Evolutionary conservation across 805 yeast genomes (phyloP), one percentile per base, ranked within the genome.

Genomic region (Candida pseudoglaebosa): DNA sequence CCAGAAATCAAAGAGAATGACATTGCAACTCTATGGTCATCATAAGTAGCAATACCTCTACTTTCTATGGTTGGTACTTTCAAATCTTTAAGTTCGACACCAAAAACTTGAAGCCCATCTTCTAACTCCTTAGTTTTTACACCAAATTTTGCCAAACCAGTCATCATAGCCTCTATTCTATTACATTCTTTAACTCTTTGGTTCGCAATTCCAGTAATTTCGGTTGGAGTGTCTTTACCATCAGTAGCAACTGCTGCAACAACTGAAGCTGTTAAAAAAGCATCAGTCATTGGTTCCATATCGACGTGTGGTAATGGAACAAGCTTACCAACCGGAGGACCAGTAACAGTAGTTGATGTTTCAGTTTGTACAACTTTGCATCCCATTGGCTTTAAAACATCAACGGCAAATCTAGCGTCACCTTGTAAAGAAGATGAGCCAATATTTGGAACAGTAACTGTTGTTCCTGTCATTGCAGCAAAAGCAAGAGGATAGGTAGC

Each of bases 231-330:
- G 12, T 56, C 49, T 36, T 65, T 67, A 21, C 50, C 53, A 31
- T 62, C 69, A 16, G 45, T 46, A 3, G 96, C 95, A 30, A 85
- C 75, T n/a, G 99, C 96, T 24, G 98, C 99, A 14, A 89, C 95
- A 9, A 93, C 97, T 38, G 95, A 78, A 0, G 99, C 99, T 12
- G 99, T 93, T 53, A 93, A 70, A 59, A 93, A 93, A 0, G 99
- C 99, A 63, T 93, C 99, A 0, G 99, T 93, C 99, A 93, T 93
- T 39, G 99, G 98, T 65, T 93, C 99, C 99, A 93, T 93, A 58
- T 93, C 97, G 40, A 93, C 83, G 45, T 70, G 75, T 9, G 79
- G 69, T 46, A 93, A 68, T 5, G 95, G 86, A 52, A 71, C 75
- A 47, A 93, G 71, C 0, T 61, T 43, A 12, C 95, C 95, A 28